Evolutionary conservation across 768 basidiomycete species (phyloP).

Genomic region (Mrakia gelida): DNA sequence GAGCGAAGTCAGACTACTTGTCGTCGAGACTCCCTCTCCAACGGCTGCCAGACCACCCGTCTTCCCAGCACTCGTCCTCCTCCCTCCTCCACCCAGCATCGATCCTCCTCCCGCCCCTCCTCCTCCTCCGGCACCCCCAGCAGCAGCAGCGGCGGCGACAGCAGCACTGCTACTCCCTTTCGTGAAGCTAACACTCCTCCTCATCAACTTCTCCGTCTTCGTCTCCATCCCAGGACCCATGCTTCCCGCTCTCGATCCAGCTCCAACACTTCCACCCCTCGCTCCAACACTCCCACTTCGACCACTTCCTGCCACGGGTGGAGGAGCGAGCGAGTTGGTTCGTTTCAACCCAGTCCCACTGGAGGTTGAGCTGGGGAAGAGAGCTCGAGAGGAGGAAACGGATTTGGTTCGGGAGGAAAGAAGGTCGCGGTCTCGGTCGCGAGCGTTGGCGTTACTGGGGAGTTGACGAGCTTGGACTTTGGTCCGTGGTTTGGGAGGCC

Average conservation of each 20-base stretch:
- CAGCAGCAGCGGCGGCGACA: neutral
- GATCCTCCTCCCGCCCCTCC: neutral
- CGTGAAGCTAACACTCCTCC: conserved; percentile 21
- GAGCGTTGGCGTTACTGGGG: conserved; percentile 14
- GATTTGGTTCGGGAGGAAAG: conserved; percentile 16
- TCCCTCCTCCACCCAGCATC: neutral
- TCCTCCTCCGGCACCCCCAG: neutral
- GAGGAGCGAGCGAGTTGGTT: neutral
- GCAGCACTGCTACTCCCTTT: neutral
- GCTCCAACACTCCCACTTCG: neutral
- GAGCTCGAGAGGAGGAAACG: neutral
- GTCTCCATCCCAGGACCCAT: conserved; percentile 13
- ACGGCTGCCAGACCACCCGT: neutral
- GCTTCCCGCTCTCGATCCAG: neutral
- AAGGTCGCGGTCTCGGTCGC: neutral
- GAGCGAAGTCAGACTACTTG: neutral
- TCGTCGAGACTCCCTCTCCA: neutral
- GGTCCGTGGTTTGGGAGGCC: conserved; percentile 8
- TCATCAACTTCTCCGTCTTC: conserved; percentile 26
- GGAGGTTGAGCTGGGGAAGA: neutral
- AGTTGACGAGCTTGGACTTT: conserved; percentile 13
- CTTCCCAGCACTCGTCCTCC: neutral
- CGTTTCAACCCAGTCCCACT: neutral
- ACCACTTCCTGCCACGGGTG: neutral
- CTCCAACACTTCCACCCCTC: neutral